Evolutionary conservation across 768 basidiomycete species (phyloP), one percentile per base, ranked within the genome.

Genomic region (Termitomyces titanicus): DNA sequence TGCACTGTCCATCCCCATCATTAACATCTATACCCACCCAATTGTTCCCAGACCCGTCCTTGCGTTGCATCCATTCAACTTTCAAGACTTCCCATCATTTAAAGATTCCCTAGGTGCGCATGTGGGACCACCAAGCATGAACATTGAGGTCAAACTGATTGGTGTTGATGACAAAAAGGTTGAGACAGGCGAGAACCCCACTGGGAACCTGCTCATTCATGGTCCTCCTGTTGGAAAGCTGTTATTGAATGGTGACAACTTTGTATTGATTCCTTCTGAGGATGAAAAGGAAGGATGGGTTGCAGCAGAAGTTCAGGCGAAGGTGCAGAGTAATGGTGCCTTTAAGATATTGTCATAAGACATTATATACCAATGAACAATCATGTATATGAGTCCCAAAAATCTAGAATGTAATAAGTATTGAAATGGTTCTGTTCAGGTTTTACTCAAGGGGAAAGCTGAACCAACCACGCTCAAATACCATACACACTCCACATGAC

Each of bases 61-160:
- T 43, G 89, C 90, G 6, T 82, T 89, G 8, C 89, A 95, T 64
- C 85, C 89, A 8, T 81, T 92, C 51, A 95, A 98, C 67, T 69
- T 97, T 22, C 94, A 97, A 70, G 78, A 84, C 12, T 83, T 92
- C 67, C 76, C 80, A 5, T 53, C 57, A 4, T 56, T 64, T 1
- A 64, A 66, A 0, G 68, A 68, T n/a, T 67, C 68, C 18, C 61
- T 68, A 3, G 55, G 61, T 29, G 77, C 79, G 4, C 79, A 79
- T 62, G 80, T 82, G 12, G 94, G 94, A 4, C 86, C 93, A 3
- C 94, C 95, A 2, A 81, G 84, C 18, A 77, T 86, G 51, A 95
- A 95, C 63, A 75, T 94, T 0, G 95, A 97, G 68, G 84, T 81
- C 6, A 88, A 93, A 66, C 76, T 98, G n/a, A 65, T 79, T 0